These are phyloP conservation scores for Pleurotus giganteus DNA, from an alignment of 768 basidiomycete genomes.

Conservation along the genomic window DNA sequence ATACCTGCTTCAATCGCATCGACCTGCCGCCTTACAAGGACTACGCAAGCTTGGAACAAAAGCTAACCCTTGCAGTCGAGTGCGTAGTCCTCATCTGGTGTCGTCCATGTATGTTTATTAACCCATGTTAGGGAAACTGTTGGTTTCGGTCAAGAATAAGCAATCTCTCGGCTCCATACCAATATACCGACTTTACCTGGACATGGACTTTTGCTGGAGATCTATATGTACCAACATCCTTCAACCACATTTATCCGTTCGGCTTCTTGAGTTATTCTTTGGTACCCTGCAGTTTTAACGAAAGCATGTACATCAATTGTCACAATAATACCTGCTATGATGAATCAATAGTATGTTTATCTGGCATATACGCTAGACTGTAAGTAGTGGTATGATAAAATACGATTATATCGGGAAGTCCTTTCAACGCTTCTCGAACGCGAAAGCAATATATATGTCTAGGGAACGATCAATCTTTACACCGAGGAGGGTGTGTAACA, in stretches of 20 bases:
- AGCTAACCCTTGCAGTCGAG: conserved; percentile 93
- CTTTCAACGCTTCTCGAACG: conserved; percentile 67
- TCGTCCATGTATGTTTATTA: conserved; percentile 11
- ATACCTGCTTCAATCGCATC: conserved; percentile 94
- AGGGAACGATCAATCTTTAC: conserved; percentile 7
- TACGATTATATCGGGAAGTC: neutral
- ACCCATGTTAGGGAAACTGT: conserved; percentile 71
- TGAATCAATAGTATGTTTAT: neutral
- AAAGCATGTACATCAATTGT: conserved; percentile 3
- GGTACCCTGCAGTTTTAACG: neutral
- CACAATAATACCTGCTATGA: neutral
- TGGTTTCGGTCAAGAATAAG: conserved; percentile 90
- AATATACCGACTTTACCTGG: conserved; percentile 14
- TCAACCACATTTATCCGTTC: neutral
- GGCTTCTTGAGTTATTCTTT: neutral
- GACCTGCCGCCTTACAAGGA: conserved; percentile 98
- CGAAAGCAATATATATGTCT: conserved; percentile 96
- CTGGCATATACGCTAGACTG: conserved; percentile 11
- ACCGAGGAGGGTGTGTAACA: conserved; percentile 15
- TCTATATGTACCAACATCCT: conserved; percentile 13
- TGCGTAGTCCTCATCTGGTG: conserved; percentile 40
- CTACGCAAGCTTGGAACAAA: conserved; percentile 91
- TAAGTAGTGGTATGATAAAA: conserved; percentile 1
- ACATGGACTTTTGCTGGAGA: conserved; percentile 15
- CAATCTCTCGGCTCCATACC: conserved; percentile 1